Conservation (phyloP, 345 rosid species). For the Psidium guajava region DNA sequence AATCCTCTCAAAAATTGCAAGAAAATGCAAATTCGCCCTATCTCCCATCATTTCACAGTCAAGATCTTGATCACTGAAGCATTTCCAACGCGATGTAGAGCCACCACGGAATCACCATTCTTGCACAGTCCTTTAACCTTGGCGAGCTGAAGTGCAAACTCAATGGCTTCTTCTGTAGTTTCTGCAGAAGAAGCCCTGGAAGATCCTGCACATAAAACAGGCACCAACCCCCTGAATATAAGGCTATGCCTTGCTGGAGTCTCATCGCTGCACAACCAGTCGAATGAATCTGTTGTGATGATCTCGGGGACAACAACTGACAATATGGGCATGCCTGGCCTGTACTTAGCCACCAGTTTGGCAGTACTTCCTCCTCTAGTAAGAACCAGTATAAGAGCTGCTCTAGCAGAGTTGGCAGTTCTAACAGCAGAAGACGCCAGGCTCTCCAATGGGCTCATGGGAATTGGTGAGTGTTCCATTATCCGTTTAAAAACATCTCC, state of each 20-base stretch:
- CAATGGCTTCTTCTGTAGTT: conserved; percentile 86
- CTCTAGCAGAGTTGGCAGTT: conserved; percentile 79
- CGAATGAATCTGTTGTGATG: conserved; percentile 72
- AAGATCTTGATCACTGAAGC: conserved; percentile 94
- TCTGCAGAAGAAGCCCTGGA: conserved; percentile 80
- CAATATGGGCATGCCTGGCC: conserved; percentile 80
- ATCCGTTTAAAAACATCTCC: conserved; percentile 80
- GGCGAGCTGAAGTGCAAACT: conserved; percentile 58
- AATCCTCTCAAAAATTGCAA: not conserved
- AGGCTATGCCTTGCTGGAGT: conserved; percentile 95
- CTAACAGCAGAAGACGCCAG: conserved; percentile 97
- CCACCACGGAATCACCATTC: conserved; percentile 80
- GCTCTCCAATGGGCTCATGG: conserved; percentile 94
- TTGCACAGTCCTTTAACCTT: conserved; percentile 61
- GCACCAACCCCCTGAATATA: conserved; percentile 76
- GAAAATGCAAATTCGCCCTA: not conserved
- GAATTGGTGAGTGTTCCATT: conserved; percentile 79
- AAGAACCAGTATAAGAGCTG: conserved; percentile 75
- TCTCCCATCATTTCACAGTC: conserved; percentile 41
- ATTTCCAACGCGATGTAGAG: conserved; percentile 76
- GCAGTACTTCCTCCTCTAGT: conserved; percentile 98
- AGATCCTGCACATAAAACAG: conserved; percentile 73
- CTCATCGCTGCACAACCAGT: conserved; percentile 91
- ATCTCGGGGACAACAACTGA: conserved; percentile 97
- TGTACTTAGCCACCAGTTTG: conserved; percentile 90